Evolutionary conservation across 1,284 basidiomycete species (phyloP).

Genomic region (Sanguinoderma infundibulare): DNA sequence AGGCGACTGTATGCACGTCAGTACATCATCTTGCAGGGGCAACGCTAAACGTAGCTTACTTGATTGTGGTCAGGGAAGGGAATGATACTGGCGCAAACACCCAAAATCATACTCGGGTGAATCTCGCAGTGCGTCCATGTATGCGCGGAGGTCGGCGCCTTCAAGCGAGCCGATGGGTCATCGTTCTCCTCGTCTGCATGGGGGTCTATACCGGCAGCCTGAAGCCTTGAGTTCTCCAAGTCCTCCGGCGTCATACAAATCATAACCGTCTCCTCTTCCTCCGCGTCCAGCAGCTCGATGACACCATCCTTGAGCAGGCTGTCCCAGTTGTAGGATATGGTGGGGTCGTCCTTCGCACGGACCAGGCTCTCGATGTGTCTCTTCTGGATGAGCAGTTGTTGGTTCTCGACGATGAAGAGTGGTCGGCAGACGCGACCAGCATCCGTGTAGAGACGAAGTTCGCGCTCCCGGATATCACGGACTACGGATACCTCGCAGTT

Average conservation of each 20-base stretch:
- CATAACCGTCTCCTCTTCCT: constrained; percentile 99
- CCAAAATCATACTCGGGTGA: constrained; percentile 98
- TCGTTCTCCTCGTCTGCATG: constrained; percentile 69
- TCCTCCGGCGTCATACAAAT: constrained; percentile 99
- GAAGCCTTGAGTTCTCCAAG: constrained; percentile 82
- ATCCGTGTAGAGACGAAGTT: constrained; percentile 95
- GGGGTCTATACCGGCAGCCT: constrained; percentile 64
- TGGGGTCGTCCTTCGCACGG: constrained; percentile 40
- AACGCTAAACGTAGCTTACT: constrained; percentile 48
- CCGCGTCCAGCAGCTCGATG: constrained; percentile 95
- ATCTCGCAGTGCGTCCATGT: constrained; percentile 99
- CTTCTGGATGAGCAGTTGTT: constrained; percentile 84
- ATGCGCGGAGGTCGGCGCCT: constrained; percentile 80
- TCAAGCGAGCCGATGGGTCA: constrained; percentile 89
- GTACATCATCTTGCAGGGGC: not conserved
- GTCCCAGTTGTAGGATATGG: constrained; percentile 78
- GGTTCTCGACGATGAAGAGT: constrained; percentile 95
- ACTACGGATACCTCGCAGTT: constrained; percentile 96
- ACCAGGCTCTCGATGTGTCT: constrained; percentile 83
- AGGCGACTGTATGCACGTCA: constrained; percentile 70
- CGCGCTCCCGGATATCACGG: constrained; percentile 95
- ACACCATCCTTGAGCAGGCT: constrained; percentile 87
- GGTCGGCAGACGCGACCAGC: constrained; percentile 97
- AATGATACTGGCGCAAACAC: constrained; percentile 98
- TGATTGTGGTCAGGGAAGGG: constrained; percentile 99